Base-by-base conservation (phyloP, 108 stramenopile species). In the Nitzschia sp. region DNA sequence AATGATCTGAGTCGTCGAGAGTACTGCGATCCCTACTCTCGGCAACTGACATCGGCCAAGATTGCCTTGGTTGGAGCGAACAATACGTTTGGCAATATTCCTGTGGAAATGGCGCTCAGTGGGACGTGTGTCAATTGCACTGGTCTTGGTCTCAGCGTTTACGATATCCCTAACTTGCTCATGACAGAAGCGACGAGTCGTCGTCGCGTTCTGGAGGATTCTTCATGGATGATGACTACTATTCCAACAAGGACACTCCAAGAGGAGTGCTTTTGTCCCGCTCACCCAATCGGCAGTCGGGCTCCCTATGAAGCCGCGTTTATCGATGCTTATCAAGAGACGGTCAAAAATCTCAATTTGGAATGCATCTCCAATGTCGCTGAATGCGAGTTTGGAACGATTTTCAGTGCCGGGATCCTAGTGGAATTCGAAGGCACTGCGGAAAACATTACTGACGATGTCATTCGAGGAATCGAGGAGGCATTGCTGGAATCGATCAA, bases 11-110 rank as follows among this genome's bases (percentile, higher is more conserved):
- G 17, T 25, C 46, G 47, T 29, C 17, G 35, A 4, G 50, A 53
- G 0, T 66, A 53, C 31, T 66, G 65, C 52, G 65, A 66, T 53
- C 65, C 65, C 2, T 54, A 53, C 35, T 66, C 52, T 26, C 50
- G 65, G 34, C 29, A 35, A 52, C 16, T 54, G 30, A 26, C 22
- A 1, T 21, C 3, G 5, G 65, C 65, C 31, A 36, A 53, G n/a
- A 29, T 66, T 2, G 2, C 30, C 3, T 3, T 34, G 2, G 35
- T 66, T n/a, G 65, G 52, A 17, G 15, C 33, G 9, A 48, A 19
- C 34, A 35, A 23, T 33, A 41, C 59, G 6, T 17, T 36, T 19
- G 52, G 28, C 2, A 47, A 46, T 45, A 30, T 66, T 33, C 33
- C 65, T 3, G 50, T 66, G 1, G 52, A 53, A 53, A 53, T 66